Evolutionary conservation across 495 filamentous ascomycete genomes (phyloP), one percentile per base, ranked within the genome.

Genomic region (Daldinia caldariorum): DNA sequence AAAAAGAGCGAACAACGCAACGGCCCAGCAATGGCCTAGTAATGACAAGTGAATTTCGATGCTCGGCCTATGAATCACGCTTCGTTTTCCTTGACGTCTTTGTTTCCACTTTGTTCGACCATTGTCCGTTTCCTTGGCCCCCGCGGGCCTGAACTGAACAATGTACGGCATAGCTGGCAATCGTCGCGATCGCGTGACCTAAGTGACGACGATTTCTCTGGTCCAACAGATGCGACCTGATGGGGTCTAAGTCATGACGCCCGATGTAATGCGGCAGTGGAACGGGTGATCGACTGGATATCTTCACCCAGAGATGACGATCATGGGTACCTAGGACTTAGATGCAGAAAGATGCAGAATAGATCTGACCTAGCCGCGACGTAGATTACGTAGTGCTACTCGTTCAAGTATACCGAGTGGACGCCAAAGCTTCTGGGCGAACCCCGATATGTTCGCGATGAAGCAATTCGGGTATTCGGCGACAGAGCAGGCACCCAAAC

Each of bases 221-320:
- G 72, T 58, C 72, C 75, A 77, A 73, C 72, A 64, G 60, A 77
- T 57, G 62, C 69, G 61, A 41, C 62, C 67, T 9, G 54, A 63
- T 58, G 37, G 63, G 41, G 65, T 20, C 35, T 38, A 49, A 31
- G 31, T 62, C 45, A 64, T 32, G 65, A 65, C 41, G 56, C 67
- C 69, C 55, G 47, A 56, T 53, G 63, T 53, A 53, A 64, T 39
- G 61, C 47, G 67, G 64, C 34, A 32, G 51, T 56, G 56, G 16
- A 26, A 14, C 45, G 63, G 47, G 32, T 55, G 51, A 53, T 73
- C 66, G 74, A 76, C 72, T 75, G 74, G 74, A 61, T 20, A 64
- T 65, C 61, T 74, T 35, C 50, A 16, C 55, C 66, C 41, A 62
- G 53, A 60, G 61, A 69, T 49, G 69, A 67, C 31, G 14, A 26